Evolutionary conservation across 2,329 filamentous ascomycete species (phyloP).

Genomic region (Basipetospora sp.): DNA sequence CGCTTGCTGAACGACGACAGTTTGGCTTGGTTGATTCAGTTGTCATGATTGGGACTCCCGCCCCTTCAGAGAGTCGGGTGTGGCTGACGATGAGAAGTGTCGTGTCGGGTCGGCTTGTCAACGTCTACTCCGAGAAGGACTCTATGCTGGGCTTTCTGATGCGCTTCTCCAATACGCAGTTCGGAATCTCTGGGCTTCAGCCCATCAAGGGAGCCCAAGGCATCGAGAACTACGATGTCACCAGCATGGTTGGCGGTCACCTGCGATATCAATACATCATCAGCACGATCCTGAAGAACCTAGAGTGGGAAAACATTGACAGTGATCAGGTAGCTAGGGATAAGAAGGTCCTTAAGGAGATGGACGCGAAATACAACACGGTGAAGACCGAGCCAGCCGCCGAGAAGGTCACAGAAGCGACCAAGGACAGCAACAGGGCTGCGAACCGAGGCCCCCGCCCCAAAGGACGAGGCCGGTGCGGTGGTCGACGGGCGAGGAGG

Average conservation of each 20-base stretch:
- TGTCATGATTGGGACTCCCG: constrained; percentile 69
- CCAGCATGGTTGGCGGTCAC: constrained; percentile 52
- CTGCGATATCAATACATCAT: constrained; percentile 54
- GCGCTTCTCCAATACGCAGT: constrained; percentile 64
- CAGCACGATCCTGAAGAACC: constrained; percentile 49
- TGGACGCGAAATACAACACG: constrained; percentile 23
- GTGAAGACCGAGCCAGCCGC: constrained; percentile 13
- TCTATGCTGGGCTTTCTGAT: constrained; percentile 81
- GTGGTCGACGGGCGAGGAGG: not conserved
- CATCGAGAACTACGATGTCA: constrained; percentile 55
- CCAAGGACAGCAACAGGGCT: constrained; percentile 5
- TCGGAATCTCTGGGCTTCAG: constrained; percentile 74
- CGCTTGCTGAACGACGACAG: constrained; percentile 61
- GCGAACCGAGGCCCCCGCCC: not conserved
- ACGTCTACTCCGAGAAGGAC: constrained; percentile 78
- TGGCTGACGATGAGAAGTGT: constrained; percentile 70
- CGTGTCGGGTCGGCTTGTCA: constrained; percentile 71
- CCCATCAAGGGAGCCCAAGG: constrained; percentile 50
- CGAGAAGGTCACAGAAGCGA: constrained; percentile 1
- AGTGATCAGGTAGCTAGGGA: constrained; percentile 19
- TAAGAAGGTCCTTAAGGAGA: constrained; percentile 16
- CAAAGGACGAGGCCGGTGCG: not conserved
- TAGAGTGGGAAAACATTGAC: constrained; percentile 55
- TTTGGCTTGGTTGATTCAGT: constrained; percentile 81
- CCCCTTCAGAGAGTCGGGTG: constrained; percentile 53